Percentiles rank a stretch among this genome's conserved stretches.
Conservation (phyloP, 2,329 filamentous ascomycete species). For the Purpureocillium takamizusanense region DNA sequence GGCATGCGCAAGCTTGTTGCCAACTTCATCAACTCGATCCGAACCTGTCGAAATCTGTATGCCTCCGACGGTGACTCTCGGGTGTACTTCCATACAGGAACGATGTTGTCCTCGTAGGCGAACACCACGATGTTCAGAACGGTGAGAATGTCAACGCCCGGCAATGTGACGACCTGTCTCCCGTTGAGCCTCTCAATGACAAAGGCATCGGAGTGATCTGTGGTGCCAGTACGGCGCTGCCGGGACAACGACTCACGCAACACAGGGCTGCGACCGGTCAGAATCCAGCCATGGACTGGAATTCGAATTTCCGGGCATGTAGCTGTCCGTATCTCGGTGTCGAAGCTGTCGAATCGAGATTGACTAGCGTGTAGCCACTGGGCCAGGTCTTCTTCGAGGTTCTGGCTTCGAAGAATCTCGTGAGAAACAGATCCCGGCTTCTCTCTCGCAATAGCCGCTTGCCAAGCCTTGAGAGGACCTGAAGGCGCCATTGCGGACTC, state of each 20-base stretch:
- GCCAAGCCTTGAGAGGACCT: slow-evolving; percentile 30
- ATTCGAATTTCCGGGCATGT: slow-evolving; percentile 60
- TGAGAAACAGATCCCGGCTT: slow-evolving; percentile 41
- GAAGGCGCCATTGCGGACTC: slow-evolving; percentile 19
- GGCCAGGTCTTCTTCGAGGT: slow-evolving; percentile 55
- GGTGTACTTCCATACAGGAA: slow-evolving; percentile 82
- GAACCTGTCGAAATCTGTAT: slow-evolving; percentile 68
- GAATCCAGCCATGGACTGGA: slow-evolving; percentile 74
- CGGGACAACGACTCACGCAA: slow-evolving; percentile 54
- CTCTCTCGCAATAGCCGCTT: slow-evolving; percentile 24
- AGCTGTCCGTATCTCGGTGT: slow-evolving; percentile 42
- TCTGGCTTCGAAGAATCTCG: slow-evolving; percentile 50
- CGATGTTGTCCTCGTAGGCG: slow-evolving; percentile 67
- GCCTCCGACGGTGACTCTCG: slow-evolving; percentile 56
- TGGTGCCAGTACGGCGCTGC: slow-evolving; percentile 31
- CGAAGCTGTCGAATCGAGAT: slow-evolving; percentile 30
- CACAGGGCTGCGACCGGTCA: slow-evolving; percentile 64
- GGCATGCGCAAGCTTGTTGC: slow-evolving; percentile 61
- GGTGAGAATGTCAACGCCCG: slow-evolving; percentile 64
- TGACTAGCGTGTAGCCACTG: slow-evolving; percentile 35
- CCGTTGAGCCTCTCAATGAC: slow-evolving; percentile 30
- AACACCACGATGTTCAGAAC: slow-evolving; percentile 74
- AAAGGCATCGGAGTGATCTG: slow-evolving; percentile 17
- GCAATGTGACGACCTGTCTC: slow-evolving; percentile 53
- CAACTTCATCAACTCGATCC: slow-evolving; percentile 81